Base-by-base conservation (phyloP, 1,139 yeast genomes). In the Lodderomyces beijingensis region DNA sequence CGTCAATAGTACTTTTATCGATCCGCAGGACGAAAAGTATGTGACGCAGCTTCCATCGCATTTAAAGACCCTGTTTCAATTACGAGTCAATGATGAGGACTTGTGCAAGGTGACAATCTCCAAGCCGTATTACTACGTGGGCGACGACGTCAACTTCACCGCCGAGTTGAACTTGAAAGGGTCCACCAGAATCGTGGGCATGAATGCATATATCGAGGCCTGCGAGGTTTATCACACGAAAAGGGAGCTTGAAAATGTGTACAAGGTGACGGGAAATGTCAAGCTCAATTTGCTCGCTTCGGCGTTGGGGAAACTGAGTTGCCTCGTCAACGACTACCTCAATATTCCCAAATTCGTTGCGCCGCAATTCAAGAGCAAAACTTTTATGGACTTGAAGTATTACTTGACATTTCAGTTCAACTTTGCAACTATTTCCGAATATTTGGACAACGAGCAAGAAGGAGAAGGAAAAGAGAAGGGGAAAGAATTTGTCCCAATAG, bases 71-170 rank as follows among this genome's bases (percentile, higher is more conserved):
- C 66, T 62, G 35, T 68, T 57, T 44, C 65, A 63, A 38, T 53
- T 68, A 24, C 40, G 62, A 19, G 65, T 64, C 16, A 65, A 65
- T 39, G 50, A 51, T 33, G 45, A 49, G 23, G 51, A 53, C 16
- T 45, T 67, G 18, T 67, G 74, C 41, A 41, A 49, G n/a, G 49
- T 66, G 10, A 47, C 50, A 8, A 35, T 60, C n/a, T 51, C 67
- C 2, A 68, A 70, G 40, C 65, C 73, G 1, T 65, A 65, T 38
- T 75, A 63, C 43, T 70, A 68, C 34, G 43, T 68, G 8, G 75
- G 79, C 1, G 80, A 75, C 24, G 73, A 70, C 36, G 55, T 74
- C 7, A 61, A 61, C 36, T 55, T 71, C 28, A 49, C 55, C 0
- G 46, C 73, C 7, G 54, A 59, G 30, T 47, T 43, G 31, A 53